A percentile compares a stretch with the other conserved stretches of the same genome.
These are phyloP conservation scores for Dothistroma septosporum DNA, from an alignment of 2,329 filamentous ascomycete species.

Conservation along the genomic window DNA sequence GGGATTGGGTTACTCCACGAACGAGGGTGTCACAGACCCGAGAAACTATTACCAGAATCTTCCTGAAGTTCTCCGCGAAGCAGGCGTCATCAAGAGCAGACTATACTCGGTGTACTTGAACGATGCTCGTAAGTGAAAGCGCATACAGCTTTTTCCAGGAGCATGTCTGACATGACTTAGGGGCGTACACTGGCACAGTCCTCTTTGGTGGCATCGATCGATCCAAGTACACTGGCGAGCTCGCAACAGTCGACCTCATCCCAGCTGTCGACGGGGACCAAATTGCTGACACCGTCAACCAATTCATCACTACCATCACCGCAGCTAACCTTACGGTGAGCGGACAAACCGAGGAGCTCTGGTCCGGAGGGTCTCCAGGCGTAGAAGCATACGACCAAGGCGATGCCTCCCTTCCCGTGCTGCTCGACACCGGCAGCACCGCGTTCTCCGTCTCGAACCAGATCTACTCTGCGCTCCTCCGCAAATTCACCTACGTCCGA, in stretches of 20 bases:
- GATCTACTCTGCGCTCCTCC: constrained; percentile 21
- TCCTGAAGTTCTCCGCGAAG: constrained; percentile 30
- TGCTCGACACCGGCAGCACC: constrained; percentile 33
- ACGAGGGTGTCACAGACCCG: constrained; percentile 24
- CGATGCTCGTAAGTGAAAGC: constrained; percentile 15
- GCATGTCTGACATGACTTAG: background rate
- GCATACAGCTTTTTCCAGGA: too few relatives aligned
- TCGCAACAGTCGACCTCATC: constrained; percentile 32
- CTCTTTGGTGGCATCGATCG: constrained; percentile 37
- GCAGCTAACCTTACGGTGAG: constrained; percentile 20
- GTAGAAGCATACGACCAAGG: constrained; percentile 19
- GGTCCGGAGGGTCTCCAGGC: constrained; percentile 20
- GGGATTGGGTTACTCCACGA: constrained; percentile 31
- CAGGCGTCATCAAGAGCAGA: constrained; percentile 31
- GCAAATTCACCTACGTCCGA: constrained; percentile 24
- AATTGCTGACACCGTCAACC: constrained; percentile 16
- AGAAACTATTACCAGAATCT: constrained; percentile 32
- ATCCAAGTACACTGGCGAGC: constrained; percentile 29
- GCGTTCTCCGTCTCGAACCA: constrained; percentile 26
- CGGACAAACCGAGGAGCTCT: constrained; percentile 19
- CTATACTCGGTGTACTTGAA: constrained; percentile 35
- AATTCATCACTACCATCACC: constrained; percentile 32
- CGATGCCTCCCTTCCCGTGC: constrained; percentile 24
- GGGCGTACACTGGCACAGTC: constrained; percentile 27
- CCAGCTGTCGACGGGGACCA: constrained; percentile 18